Percentiles rank a stretch among this genome's conserved stretches.
Conservation (phyloP, 2,329 filamentous ascomycete genomes). For the Botrytis sinoallii region DNA sequence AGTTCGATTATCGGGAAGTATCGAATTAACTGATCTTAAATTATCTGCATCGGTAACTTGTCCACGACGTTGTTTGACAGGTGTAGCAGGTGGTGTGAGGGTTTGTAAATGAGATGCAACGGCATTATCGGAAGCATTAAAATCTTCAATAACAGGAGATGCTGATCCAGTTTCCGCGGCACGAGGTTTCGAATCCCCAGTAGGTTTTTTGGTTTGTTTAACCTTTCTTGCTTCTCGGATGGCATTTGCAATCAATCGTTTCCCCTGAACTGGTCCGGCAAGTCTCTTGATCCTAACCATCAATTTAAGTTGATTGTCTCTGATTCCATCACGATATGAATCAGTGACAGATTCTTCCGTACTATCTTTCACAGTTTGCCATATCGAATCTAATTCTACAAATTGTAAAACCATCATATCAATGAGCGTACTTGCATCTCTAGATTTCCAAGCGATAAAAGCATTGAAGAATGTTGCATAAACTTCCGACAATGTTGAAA, state of each 20-base stretch:
- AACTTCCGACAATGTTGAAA: constrained; percentile 61
- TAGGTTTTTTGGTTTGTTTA: constrained; percentile 61
- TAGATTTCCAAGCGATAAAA: constrained; percentile 80
- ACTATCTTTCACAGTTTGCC: constrained; percentile 77
- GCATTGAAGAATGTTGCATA: constrained; percentile 75
- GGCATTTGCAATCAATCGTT: constrained; percentile 70
- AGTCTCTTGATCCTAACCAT: constrained; percentile 77
- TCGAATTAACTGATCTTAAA: constrained; percentile 41
- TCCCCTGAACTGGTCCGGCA: constrained; percentile 67
- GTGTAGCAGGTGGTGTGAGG: constrained; percentile 54
- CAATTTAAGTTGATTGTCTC: constrained; percentile 75
- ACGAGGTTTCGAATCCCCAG: constrained; percentile 68
- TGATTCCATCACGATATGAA: constrained; percentile 76
- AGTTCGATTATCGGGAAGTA: constrained; percentile 68
- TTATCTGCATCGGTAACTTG: constrained; percentile 32
- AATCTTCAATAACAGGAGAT: constrained; percentile 41
- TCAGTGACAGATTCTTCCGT: constrained; percentile 69
- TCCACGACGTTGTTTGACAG: constrained; percentile 32
- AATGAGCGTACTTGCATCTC: constrained; percentile 73
- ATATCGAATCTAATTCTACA: constrained; percentile 78
- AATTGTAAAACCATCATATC: constrained; percentile 86
- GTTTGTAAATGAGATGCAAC: constrained; percentile 46
- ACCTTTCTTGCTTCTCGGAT: constrained; percentile 68
- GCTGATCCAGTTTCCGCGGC: constrained; percentile 43
- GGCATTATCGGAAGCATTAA: constrained; percentile 42